Percentiles rank a stretch among this genome's conserved stretches.
These are phyloP conservation scores for Aspergillus fructus DNA, from an alignment of 2,329 filamentous ascomycete genomes.

Conservation along the genomic window DNA sequence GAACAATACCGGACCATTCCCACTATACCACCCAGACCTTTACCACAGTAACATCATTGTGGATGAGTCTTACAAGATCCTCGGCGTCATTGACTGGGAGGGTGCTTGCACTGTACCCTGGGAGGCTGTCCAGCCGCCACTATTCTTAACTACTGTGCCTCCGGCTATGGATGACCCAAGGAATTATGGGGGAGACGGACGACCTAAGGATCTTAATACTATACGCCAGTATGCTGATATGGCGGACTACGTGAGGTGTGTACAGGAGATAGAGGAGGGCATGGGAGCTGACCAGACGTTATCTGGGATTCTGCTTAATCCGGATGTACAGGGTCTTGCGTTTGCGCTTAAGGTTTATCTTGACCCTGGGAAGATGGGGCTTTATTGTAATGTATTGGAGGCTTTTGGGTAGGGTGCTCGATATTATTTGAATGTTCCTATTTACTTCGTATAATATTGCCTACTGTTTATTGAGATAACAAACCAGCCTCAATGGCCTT, in stretches of 20 bases:
- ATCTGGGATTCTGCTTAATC: neutral
- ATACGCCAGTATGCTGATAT: neutral
- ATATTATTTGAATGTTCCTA: too few species aligned
- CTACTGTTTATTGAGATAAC: slow-evolving; percentile 1
- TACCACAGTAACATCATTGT: slow-evolving; percentile 21
- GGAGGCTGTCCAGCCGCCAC: slow-evolving; percentile 11
- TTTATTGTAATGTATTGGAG: slow-evolving; percentile 2
- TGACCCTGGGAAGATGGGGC: slow-evolving; percentile 10
- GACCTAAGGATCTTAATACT: neutral
- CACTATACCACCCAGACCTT: slow-evolving; percentile 15
- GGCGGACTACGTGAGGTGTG: neutral
- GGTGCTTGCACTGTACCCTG: slow-evolving; percentile 14
- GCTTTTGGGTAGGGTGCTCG: neutral
- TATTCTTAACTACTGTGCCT: slow-evolving; percentile 12
- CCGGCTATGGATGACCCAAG: slow-evolving; percentile 13
- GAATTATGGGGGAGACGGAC: slow-evolving; percentile 9
- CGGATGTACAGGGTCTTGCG: slow-evolving; percentile 4
- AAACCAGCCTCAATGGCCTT: slow-evolving; percentile 47
- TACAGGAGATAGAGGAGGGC: neutral
- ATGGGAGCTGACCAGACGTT: neutral
- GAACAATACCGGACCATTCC: slow-evolving; percentile 14
- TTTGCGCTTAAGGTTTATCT: slow-evolving; percentile 8
- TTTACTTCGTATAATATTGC: too few species aligned
- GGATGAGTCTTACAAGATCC: slow-evolving; percentile 10
- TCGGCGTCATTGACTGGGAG: slow-evolving; percentile 19